Conservation (phyloP, 768 basidiomycete genomes). For the Naganishia onofrii region DNA sequence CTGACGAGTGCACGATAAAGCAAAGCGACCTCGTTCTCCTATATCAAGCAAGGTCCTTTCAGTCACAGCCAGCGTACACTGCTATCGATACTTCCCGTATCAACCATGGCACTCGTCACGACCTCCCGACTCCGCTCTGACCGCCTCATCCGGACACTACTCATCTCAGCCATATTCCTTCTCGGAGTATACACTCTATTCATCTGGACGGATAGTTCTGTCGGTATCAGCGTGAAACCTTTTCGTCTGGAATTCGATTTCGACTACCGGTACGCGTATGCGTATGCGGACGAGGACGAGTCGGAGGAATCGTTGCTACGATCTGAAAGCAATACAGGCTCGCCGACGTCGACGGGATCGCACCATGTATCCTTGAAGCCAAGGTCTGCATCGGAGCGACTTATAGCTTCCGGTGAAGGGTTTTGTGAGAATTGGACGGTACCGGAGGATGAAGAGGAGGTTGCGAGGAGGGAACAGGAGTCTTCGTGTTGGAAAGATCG, state of each 20-base stretch:
- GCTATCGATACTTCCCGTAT: neutral
- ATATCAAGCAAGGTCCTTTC: too few species aligned
- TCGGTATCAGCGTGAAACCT: neutral
- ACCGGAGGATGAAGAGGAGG: conserved; percentile 6
- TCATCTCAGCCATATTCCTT: too few species aligned
- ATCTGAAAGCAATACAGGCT: neutral
- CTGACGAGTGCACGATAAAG: too few species aligned
- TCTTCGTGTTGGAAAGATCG: conserved; percentile 10
- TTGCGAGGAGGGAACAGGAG: neutral
- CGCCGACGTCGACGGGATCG: neutral
- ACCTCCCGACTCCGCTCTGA: neutral
- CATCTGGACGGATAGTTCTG: neutral
- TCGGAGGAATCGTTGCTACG: neutral
- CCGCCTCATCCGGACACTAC: neutral
- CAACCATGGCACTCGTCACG: neutral
- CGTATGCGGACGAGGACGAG: neutral
- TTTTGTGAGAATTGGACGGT: neutral
- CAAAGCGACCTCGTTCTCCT: too few species aligned
- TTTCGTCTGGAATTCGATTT: conserved; percentile 1
- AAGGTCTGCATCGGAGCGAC: neutral
- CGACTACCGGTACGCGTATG: neutral
- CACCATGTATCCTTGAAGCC: neutral
- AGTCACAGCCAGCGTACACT: too few species aligned
- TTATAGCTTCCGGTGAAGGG: neutral
- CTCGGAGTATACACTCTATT: neutral